A percentile compares a stretch with the other conserved stretches of the same genome.
Evolutionary conservation across 1,284 basidiomycete species (phyloP).

Genomic region (Apiotrichum gamsii): DNA sequence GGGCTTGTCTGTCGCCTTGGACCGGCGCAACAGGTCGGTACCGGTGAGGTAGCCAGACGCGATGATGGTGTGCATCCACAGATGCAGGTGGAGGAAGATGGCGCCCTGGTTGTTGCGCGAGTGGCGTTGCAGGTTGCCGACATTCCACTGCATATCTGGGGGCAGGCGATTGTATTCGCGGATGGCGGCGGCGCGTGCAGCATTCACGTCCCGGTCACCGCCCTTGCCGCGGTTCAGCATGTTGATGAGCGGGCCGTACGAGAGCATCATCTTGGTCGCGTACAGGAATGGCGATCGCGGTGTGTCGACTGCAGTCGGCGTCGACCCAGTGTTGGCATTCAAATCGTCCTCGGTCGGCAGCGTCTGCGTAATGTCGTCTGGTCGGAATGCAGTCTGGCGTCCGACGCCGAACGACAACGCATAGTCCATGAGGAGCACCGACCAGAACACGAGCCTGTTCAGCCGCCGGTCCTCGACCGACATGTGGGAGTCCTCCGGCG

Average conservation of each 20-base stretch:
- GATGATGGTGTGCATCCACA: conserved; percentile 34
- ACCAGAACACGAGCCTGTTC: conserved; percentile 13
- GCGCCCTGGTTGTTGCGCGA: conserved; percentile 13
- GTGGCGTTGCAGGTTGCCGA: conserved; percentile 27
- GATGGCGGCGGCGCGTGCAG: conserved; percentile 8
- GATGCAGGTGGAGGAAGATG: conserved; percentile 27
- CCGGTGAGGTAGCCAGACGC: conserved; percentile 19
- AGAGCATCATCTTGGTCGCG: conserved; percentile 24
- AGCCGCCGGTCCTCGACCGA: conserved; percentile 5
- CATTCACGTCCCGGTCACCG: background rate
- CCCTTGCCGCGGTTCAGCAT: conserved; percentile 18
- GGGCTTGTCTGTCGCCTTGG: background rate
- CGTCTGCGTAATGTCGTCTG: conserved; percentile 11
- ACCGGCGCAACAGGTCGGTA: conserved; percentile 8
- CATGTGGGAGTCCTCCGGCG: conserved; percentile 2
- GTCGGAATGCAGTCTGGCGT: conserved; percentile 7
- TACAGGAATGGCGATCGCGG: conserved; percentile 24
- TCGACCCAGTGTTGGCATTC: background rate
- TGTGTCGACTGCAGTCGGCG: background rate
- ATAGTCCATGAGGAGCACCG: conserved; percentile 8
- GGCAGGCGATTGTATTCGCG: conserved; percentile 25
- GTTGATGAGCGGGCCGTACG: conserved; percentile 26
- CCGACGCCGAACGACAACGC: conserved; percentile 12
- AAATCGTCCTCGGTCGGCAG: conserved; percentile 7
- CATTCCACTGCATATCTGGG: conserved; percentile 28